These are phyloP conservation scores for Darksidea phi DNA, from an alignment of 495 filamentous ascomycete species.

Conservation along the genomic window DNA sequence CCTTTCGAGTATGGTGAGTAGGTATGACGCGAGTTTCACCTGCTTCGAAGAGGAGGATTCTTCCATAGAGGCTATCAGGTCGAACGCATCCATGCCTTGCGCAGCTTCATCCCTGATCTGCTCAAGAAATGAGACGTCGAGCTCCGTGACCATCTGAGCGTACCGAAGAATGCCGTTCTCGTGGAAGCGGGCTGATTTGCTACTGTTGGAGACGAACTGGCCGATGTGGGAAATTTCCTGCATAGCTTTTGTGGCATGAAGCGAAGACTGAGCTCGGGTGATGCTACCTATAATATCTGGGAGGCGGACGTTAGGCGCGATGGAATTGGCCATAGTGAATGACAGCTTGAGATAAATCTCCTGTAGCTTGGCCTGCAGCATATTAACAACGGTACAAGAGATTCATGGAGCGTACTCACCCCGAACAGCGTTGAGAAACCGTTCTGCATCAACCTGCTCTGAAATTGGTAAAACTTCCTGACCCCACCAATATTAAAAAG, in stretches of 20 bases:
- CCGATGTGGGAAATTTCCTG: constrained; percentile 51
- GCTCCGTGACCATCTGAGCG: constrained; percentile 48
- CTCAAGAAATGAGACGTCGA: constrained; percentile 51
- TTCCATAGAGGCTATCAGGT: constrained; percentile 42
- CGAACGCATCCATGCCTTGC: constrained; percentile 54
- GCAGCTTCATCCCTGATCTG: constrained; percentile 53
- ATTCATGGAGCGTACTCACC: too few species aligned
- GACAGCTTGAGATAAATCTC: constrained; percentile 54
- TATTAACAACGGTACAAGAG: too few species aligned
- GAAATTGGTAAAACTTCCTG: constrained; percentile 53
- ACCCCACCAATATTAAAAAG: constrained; percentile 51
- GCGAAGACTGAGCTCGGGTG: constrained; percentile 49
- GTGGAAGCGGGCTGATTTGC: constrained; percentile 45
- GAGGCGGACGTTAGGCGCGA: constrained; percentile 40
- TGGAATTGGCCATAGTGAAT: constrained; percentile 45
- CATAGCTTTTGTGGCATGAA: constrained; percentile 45
- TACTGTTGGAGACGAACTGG: constrained; percentile 48
- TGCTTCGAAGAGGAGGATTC: constrained; percentile 29
- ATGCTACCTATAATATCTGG: constrained; percentile 53
- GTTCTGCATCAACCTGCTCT: constrained; percentile 52
- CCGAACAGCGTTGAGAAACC: constrained; percentile 53
- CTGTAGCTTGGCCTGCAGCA: constrained; percentile 46
- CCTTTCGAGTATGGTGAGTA: constrained; percentile 51
- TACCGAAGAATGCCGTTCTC: constrained; percentile 52
- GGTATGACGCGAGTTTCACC: constrained; percentile 47